A percentile compares a stretch with the other conserved stretches of the same genome.
Conservation (phyloP, 2,329 filamentous ascomycete genomes). For the Fusarium pseudograminearum region DNA sequence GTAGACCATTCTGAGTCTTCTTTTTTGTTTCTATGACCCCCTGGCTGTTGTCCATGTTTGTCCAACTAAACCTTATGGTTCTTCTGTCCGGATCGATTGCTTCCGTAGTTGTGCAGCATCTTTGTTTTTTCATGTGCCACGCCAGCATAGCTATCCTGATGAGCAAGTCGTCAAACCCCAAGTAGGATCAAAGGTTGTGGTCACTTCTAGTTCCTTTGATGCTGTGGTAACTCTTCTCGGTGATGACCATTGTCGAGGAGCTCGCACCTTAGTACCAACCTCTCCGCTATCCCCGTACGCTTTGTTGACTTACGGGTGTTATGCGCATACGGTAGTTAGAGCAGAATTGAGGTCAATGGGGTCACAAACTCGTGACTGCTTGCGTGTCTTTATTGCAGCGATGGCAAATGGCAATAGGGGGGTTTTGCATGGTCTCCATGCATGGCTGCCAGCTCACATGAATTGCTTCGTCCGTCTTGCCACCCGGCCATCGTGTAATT, state of each 20-base stretch:
- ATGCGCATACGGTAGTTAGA: background rate
- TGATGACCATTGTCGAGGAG: conserved; percentile 22
- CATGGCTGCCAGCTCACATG: conserved; percentile 53
- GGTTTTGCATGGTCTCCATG: conserved; percentile 48
- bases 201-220: conserved; percentile 14
- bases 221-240: background rate
- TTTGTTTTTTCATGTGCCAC: conserved; percentile 5
- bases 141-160: background rate
- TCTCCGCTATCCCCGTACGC: background rate
- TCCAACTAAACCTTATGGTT: conserved; percentile 23
- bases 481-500: conserved; percentile 18
- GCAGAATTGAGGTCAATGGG: conserved; percentile 26
- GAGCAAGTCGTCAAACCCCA: background rate
- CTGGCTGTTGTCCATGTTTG: conserved; percentile 26
- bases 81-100: conserved; percentile 18
- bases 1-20: background rate
- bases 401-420: conserved; percentile 39
- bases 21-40: conserved; percentile 5
- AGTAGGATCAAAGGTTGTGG: background rate
- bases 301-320: background rate
- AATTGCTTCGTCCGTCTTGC: conserved; percentile 41
- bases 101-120: conserved; percentile 21
- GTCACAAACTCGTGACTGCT: conserved; percentile 16
- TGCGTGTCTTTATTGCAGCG: conserved; percentile 31
- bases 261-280: conserved; percentile 11